A percentile compares a stretch with the other conserved stretches of the same genome.
Evolutionary conservation across 768 basidiomycete genomes (phyloP).

Genomic region (Suillus subalutaceus): DNA sequence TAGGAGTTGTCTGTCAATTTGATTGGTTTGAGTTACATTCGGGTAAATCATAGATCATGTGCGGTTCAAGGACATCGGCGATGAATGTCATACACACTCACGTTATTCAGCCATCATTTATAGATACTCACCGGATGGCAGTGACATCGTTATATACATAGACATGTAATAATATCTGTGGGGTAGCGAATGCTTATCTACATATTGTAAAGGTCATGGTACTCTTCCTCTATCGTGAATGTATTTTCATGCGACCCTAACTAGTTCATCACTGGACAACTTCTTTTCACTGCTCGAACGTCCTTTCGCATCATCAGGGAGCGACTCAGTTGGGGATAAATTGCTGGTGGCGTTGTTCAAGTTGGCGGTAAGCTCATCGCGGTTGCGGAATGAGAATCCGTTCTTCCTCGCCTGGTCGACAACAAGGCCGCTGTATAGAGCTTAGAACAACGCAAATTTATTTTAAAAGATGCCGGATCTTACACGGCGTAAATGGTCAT

Average conservation of each 20-base stretch:
- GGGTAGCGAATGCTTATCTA: not conserved
- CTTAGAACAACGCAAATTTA: not conserved
- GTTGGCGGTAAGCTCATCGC: conserved; percentile 43
- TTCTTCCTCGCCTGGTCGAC: conserved; percentile 51
- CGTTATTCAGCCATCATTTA: not conserved
- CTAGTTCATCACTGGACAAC: conserved; percentile 4
- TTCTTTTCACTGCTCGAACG: conserved; percentile 12
- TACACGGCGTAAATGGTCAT: conserved; percentile 49
- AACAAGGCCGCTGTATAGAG: conserved; percentile 49
- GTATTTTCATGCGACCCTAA: conserved; percentile 1
- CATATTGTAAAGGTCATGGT: not conserved
- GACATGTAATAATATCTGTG: not conserved
- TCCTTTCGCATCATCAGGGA: not conserved
- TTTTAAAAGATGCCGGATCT: not conserved
- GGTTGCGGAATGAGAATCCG: conserved; percentile 54
- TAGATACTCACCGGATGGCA: not conserved
- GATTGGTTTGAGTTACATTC: not conserved
- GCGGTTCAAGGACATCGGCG: conserved; percentile 51
- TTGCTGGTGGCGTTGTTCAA: conserved; percentile 11
- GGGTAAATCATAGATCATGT: not conserved
- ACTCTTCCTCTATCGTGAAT: not conserved
- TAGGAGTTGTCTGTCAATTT: not conserved
- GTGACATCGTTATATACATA: not conserved
- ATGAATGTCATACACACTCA: conserved; percentile 42
- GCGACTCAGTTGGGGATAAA: not conserved